Base-by-base conservation (phyloP, 805 yeast genomes). In the Candida chilensis region DNA sequence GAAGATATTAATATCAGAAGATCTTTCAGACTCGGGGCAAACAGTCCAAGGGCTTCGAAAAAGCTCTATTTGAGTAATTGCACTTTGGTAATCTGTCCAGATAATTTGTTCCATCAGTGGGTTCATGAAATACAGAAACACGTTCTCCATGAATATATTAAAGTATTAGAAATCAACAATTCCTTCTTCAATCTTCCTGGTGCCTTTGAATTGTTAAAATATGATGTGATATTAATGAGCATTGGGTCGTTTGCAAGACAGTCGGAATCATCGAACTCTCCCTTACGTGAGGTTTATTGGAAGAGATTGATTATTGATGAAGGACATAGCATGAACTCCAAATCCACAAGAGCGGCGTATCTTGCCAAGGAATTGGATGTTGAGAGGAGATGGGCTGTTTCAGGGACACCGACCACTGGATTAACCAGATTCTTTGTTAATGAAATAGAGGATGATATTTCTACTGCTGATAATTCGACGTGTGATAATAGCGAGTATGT, bases 351-450 rank as follows among this genome's bases (percentile, higher is more conserved):
- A 29, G 62, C 71, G 0, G 76, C 71, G 5, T 43, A 50, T 6
- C 44, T 73, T 20, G 74, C 82, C 13, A 59, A 57, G 20, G 51
- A 56, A 15, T 43, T 80, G 27, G 47, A 52, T 28, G 69, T 71
- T 6, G 88, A 79, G 42, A 59, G 85, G 30, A 63, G 71, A 36
- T 79, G 88, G 88, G 75, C 78, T 0, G 83, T 79, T 1, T 74
- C 82, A 0, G 87, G 88, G 18, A 79, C 88, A 0, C 87, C 87
- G 4, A 78, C 86, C 0, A 66, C 81, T 0, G 88, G 88, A 0
- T 52, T 79, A 31, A 76, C 86, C 0, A 65, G 64, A 27, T 44
- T 75, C 5, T 70, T 73, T 37, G 66, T 77, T 60, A 60, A 60
- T 30, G 63, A 62, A 30, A 45, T 44, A 16, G 30, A 17, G 27